Base-by-base conservation (phyloP, 306 rosid genomes). In the Gillenia trifoliata region DNA sequence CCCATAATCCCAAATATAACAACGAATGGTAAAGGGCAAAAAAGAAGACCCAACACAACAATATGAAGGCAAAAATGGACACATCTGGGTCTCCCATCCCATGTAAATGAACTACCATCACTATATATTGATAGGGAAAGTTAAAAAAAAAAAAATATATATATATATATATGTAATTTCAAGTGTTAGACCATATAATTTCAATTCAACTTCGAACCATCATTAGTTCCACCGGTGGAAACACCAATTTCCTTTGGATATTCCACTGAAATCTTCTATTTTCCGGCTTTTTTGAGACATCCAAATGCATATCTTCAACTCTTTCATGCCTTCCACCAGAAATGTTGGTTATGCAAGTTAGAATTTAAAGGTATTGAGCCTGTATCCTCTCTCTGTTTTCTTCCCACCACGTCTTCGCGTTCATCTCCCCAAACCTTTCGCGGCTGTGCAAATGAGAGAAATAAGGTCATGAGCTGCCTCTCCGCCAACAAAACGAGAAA, bases 401-500 rank as follows among this genome's bases (percentile, higher is more conserved):
- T 25, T 90, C 97, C 99, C 99, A 95, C 99, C 99, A 95, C 10
- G 47, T 72, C 86, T 86, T 90, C 0, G 99, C 99, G 11, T 79
- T 76, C 61, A 81, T 81, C 80, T 92, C 96, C 52, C 93, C 97
- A 60, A 95, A 95, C 77, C 66, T 85, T 79, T 90, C 92, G 0
- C 96, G 98, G 80, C 99, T 95, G 93, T 79, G 23, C 43, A 78
- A 5, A 78, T 66, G 1, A 36, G 2, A 55, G 8, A 57, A 40
- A 17, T 26, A 64, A 22, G 4, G 33, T 23, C 31, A 52, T 12
- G 29, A 13, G 36, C 26, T 31, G 68, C 64, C 74, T 49, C 45
- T 43, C 71, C 60, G 31, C 64, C 67, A 56, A 59, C 60, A 61
- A 54, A 31, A 75, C 23, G 41, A 47, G 11, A 68, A 68, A 31